Evolutionary conservation across 768 basidiomycete genomes (phyloP), one percentile per base, ranked within the genome.

Genomic region (Coprinellus micaceus): DNA sequence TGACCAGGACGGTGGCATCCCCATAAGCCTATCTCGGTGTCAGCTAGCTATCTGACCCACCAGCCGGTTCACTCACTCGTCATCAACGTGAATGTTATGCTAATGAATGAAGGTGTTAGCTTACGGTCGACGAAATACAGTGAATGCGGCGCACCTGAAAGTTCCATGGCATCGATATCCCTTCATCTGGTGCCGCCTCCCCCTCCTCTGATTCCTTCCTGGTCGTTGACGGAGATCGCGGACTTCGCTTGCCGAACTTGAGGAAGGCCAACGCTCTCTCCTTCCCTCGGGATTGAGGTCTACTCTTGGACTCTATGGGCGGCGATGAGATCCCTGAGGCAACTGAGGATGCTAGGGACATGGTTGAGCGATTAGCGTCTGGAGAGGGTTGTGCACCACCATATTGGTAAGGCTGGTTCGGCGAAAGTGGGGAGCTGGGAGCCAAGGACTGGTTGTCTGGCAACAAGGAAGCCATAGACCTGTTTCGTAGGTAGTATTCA

Each of bases 61-160:
- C n/a, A n/a, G n/a, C n/a, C 28, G 40, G 47, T 47, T 52, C n/a
- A 58, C 80, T 54, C 61, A 87, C 83, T 76, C 83, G 70, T 89
- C 88, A 67, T 90, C 86, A 26, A 90, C 88, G 64, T 91, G 88
- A 30, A 90, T 82, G 63, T 90, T 80, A 65, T 91, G 88, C 87
- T 89, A 59, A 26, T 59, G 56, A n/a, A n/a, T n/a, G n/a, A n/a
- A n/a, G n/a, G n/a, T n/a, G n/a, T n/a, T n/a, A n/a, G n/a, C n/a
- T n/a, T n/a, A n/a, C n/a, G n/a, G n/a, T n/a, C n/a, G n/a, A n/a
- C n/a, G n/a, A n/a, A n/a, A n/a, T n/a, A n/a, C n/a, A n/a, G n/a
- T n/a, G n/a, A n/a, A n/a, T n/a, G n/a, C n/a, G n/a, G n/a, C 81
- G 45, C 65, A 83, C 86, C 79, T 86, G 85, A 58, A 90, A 88